These are phyloP conservation scores for Orbilia javanica DNA, from an alignment of 2,329 filamentous ascomycete species.

Conservation along the genomic window DNA sequence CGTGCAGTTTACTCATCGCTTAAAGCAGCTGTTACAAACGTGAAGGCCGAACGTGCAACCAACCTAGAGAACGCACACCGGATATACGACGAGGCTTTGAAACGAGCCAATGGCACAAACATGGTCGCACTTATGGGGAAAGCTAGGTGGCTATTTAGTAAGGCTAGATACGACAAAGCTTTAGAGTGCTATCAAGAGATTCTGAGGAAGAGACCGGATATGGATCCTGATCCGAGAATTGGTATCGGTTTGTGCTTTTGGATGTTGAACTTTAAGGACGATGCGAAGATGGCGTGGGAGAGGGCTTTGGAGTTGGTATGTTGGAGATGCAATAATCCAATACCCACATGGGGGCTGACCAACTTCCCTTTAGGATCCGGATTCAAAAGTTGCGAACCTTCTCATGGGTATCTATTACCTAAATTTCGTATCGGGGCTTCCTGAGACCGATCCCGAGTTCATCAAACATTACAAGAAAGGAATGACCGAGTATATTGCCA, in stretches of 20 bases:
- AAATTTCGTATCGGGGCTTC: constrained; percentile 83
- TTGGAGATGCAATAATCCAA: neutral
- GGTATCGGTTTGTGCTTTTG: constrained; percentile 97
- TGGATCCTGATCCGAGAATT: constrained; percentile 95
- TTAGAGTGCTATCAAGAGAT: constrained; percentile 88
- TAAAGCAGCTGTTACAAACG: constrained; percentile 82
- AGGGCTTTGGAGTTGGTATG: constrained; percentile 75
- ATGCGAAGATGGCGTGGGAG: constrained; percentile 91
- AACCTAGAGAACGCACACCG: constrained; percentile 89
- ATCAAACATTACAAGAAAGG: constrained; percentile 87
- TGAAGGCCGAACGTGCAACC: constrained; percentile 69
- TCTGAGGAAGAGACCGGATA: constrained; percentile 83
- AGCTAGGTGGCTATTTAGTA: constrained; percentile 85
- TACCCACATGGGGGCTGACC: neutral
- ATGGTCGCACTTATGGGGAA: constrained; percentile 93
- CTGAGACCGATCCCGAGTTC: constrained; percentile 87
- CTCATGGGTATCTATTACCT: constrained; percentile 91
- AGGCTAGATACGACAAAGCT: constrained; percentile 87
- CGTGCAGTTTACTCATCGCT: constrained; percentile 90
- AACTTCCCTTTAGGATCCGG: constrained; percentile 70
- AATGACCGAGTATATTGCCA: constrained; percentile 94
- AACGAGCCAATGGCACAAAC: constrained; percentile 85
- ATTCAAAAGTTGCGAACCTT: constrained; percentile 90
- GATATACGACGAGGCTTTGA: constrained; percentile 92
- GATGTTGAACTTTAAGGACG: constrained; percentile 94